Evolutionary conservation across 331 rosid genomes (phyloP).

Genomic region (Quercus lobata): DNA sequence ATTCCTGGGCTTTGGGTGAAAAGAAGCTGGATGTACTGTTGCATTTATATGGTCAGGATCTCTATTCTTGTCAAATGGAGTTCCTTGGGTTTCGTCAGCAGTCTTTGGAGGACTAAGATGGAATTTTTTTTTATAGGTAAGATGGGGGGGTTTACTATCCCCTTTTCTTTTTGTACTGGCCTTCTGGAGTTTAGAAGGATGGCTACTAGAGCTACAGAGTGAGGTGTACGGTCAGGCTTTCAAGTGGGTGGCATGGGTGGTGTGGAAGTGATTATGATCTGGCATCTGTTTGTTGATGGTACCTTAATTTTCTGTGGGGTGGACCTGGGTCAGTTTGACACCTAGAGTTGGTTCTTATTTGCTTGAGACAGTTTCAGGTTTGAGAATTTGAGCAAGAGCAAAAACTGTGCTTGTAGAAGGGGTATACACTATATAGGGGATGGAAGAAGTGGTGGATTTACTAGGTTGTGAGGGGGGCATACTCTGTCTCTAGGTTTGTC

Average conservation of each 20-base stretch:
- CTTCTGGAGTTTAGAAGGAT: not conserved
- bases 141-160: not conserved
- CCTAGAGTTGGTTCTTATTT: no score
- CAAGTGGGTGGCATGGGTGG: not conserved
- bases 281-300: no score
- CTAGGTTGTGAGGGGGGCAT: not conserved
- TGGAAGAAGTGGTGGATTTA: not conserved
- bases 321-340: no score
- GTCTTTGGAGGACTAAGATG: not conserved
- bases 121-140: no score
- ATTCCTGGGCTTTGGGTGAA: not conserved
- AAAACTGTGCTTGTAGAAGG: not conserved
- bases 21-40: not conserved
- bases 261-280: not conserved
- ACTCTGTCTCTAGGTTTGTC: not conserved
- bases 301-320: no score
- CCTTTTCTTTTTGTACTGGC: not conserved
- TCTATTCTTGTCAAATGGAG: not conserved
- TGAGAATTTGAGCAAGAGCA: not conserved
- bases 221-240: not conserved
- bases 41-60: not conserved
- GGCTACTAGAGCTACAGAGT: not conserved
- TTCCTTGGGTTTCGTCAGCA: not conserved
- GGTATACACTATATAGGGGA: not conserved
- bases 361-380: not conserved